These are phyloP conservation scores for Penicillium steckii DNA, from an alignment of 495 filamentous ascomycete species.

Conservation along the genomic window DNA sequence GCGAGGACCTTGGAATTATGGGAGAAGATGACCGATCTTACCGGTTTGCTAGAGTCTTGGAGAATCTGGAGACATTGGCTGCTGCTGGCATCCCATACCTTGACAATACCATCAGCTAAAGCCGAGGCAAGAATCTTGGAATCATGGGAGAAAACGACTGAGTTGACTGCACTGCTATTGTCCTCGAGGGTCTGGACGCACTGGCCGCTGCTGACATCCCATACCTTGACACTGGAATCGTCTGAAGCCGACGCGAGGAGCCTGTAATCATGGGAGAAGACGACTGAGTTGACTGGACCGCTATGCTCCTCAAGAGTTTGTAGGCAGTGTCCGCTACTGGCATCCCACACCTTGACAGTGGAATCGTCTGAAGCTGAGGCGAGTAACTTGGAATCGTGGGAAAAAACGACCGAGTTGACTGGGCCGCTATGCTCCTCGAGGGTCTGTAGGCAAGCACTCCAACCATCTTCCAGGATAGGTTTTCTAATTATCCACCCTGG, in stretches of 20 bases:
- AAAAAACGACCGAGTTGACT: not conserved
- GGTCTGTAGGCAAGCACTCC: conserved; percentile 23
- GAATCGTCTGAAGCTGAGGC: not conserved
- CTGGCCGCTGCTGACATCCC: not conserved
- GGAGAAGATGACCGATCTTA: not conserved
- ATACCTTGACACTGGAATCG: not conserved
- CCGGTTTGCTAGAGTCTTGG: not conserved
- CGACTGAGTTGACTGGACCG: not conserved
- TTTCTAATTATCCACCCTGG: conserved; percentile 15
- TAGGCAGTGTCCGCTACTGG: not conserved
- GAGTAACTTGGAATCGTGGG: not conserved
- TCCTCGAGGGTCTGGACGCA: not conserved
- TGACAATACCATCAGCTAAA: not conserved
- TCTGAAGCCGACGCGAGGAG: not conserved
- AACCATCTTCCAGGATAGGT: conserved; percentile 13
- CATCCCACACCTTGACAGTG: not conserved
- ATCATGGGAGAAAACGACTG: not conserved
- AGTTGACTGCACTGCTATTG: not conserved
- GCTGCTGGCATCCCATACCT: not conserved
- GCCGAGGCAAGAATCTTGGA: not conserved
- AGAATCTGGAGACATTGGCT: not conserved
- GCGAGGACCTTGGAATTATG: not conserved
- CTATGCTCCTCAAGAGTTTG: not conserved
- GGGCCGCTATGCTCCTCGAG: conserved; percentile 23
- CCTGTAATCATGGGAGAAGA: not conserved